These are phyloP conservation scores for Scheffersomyces titani DNA, from an alignment of 1,139 yeast genomes.

Conservation along the genomic window DNA sequence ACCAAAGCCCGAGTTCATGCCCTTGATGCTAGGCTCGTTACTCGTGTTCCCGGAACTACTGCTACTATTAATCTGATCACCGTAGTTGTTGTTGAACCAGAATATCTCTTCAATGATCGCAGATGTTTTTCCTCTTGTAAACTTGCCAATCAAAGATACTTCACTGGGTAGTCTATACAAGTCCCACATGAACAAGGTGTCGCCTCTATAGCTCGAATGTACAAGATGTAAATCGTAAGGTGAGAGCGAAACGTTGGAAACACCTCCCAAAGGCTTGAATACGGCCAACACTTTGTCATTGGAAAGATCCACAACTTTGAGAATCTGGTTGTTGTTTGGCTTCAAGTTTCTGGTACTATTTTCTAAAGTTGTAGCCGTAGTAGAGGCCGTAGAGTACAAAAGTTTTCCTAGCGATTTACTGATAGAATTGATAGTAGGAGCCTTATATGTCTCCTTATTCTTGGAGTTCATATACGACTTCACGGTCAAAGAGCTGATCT, in stretches of 20 bases:
- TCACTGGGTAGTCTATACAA: slow-evolving; percentile 52
- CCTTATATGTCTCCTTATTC: slow-evolving; percentile 9
- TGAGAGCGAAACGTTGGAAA: slow-evolving; percentile 60
- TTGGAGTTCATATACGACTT: slow-evolving; percentile 34
- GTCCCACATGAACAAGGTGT: slow-evolving; percentile 66
- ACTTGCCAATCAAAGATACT: slow-evolving; percentile 58
- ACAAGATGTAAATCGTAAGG: slow-evolving; percentile 64
- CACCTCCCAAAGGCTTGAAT: slow-evolving; percentile 61
- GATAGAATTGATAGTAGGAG: slow-evolving; percentile 28
- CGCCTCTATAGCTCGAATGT: slow-evolving; percentile 62
- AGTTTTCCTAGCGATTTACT: slow-evolving; percentile 31
- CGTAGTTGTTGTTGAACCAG: slow-evolving; percentile 48
- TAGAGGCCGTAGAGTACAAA: slow-evolving; percentile 39
- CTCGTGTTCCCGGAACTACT: not conserved
- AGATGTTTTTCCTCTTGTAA: slow-evolving; percentile 64
- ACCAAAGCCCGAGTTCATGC: slow-evolving; percentile 50
- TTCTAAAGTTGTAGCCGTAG: slow-evolving; percentile 31
- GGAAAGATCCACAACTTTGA: slow-evolving; percentile 48
- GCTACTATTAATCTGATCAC: slow-evolving; percentile 2
- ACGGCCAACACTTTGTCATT: slow-evolving; percentile 48
- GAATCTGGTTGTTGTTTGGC: slow-evolving; percentile 34
- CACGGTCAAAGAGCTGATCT: slow-evolving; percentile 46
- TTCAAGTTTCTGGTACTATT: slow-evolving; percentile 25
- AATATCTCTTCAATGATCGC: slow-evolving; percentile 52
- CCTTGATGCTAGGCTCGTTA: slow-evolving; percentile 9